Evolutionary conservation across 148 eudicot species (phyloP).

Genomic region (Polygonum aviculare): DNA sequence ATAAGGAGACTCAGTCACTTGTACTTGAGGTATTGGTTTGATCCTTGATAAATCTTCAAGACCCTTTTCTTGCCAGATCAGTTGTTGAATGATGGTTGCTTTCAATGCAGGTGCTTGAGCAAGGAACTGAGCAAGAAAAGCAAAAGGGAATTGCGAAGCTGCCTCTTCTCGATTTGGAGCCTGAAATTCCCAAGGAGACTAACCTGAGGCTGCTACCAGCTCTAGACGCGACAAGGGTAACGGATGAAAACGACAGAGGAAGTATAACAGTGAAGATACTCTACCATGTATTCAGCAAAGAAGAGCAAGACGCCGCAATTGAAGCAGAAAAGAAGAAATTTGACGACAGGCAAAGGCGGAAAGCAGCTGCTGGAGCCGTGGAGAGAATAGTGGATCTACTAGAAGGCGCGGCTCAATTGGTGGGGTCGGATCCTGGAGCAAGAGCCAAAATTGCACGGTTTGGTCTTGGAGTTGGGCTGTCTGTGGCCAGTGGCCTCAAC

Average conservation of each 20-base stretch:
- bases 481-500: conserved; percentile 64
- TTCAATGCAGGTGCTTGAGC: conserved; percentile 54
- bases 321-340: conserved; percentile 65
- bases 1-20: conserved; percentile 17
- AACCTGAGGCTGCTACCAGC: conserved; percentile 59
- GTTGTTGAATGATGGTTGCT: not conserved
- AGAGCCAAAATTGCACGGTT: conserved; percentile 69
- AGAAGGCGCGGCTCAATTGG: conserved; percentile 60
- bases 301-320: conserved; percentile 71
- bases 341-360: conserved; percentile 73
- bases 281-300: conserved; percentile 71
- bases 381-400: conserved; percentile 90
- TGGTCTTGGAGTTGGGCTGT: conserved; percentile 50
- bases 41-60: not conserved
- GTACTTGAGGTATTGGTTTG: conserved; percentile 52
- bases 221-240: conserved; percentile 68
- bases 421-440: conserved; percentile 54
- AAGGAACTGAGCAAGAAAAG: conserved; percentile 84
- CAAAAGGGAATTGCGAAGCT: conserved; percentile 65
- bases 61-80: not conserved
- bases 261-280: conserved; percentile 66
- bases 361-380: conserved; percentile 62
- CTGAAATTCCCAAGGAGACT: conserved; percentile 47
- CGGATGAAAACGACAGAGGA: conserved; percentile 93
- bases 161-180: conserved; percentile 47